Conservation (phyloP, 2,329 filamentous ascomycete genomes). For the Alternaria sp. region DNA sequence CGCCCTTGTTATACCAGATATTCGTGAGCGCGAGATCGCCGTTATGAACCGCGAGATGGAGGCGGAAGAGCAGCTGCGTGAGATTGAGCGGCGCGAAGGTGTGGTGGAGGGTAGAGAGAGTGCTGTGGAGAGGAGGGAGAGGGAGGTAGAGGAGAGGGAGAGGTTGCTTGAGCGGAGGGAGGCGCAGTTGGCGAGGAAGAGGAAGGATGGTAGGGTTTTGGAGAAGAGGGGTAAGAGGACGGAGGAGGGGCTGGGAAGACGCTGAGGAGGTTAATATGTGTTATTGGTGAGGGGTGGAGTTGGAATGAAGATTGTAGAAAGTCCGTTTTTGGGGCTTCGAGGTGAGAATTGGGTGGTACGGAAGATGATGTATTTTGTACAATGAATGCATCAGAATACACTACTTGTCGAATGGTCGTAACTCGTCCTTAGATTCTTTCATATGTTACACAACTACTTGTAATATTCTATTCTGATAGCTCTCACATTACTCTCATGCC, state of each 20-base stretch:
- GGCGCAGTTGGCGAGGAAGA: neutral
- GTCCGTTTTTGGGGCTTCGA: neutral
- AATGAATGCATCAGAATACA: neutral
- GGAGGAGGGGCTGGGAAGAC: neutral
- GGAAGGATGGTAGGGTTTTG: neutral
- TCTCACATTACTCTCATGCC: fast-evolving
- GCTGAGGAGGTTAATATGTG: neutral
- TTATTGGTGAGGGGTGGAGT: neutral
- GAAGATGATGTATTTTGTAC: neutral
- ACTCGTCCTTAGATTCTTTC: neutral
- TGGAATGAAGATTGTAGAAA: neutral
- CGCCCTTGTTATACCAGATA: neutral
- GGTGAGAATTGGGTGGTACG: neutral
- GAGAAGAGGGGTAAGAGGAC: neutral
- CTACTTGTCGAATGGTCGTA: neutral
- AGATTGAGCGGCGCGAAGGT: neutral
- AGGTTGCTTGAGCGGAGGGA: neutral
- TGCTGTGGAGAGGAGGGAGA: neutral
- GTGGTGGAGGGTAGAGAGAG: neutral
- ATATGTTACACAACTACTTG: neutral
- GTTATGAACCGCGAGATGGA: neutral
- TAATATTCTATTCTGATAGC: neutral
- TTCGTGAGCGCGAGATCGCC: neutral
- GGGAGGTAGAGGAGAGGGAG: neutral
- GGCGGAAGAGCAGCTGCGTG: neutral